A percentile compares a stretch with the other conserved stretches of the same genome.
Conservation (phyloP, 2,329 filamentous ascomycete species). For the Gremmenia infestans region DNA sequence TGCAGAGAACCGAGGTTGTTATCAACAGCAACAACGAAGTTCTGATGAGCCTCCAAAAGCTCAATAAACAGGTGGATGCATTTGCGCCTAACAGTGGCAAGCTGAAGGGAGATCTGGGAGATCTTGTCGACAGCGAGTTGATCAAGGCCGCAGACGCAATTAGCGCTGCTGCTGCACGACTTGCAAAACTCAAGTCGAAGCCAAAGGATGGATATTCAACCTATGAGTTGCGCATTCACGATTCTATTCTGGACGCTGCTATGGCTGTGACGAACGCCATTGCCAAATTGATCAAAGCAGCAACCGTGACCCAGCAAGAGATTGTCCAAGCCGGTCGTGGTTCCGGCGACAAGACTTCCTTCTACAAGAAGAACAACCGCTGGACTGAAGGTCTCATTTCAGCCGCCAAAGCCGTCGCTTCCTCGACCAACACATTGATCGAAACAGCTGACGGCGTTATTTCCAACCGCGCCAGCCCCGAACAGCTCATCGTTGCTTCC, state of each 20-base stretch:
- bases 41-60: conserved; percentile 84
- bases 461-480: conserved; percentile 83
- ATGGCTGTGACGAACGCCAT: conserved; percentile 93
- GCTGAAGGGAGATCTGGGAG: conserved; percentile 83
- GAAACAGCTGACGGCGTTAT: conserved; percentile 97
- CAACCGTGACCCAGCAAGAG: conserved; percentile 87
- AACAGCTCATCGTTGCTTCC: conserved; percentile 95
- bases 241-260: conserved; percentile 88
- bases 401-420: conserved; percentile 91
- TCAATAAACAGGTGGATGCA: conserved; percentile 88
- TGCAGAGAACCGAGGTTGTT: conserved; percentile 94
- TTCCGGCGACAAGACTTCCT: conserved; percentile 80
- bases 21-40: conserved; percentile 98
- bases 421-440: conserved; percentile 91
- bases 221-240: conserved; percentile 93
- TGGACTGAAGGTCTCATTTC: conserved; percentile 98
- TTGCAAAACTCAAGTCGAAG: conserved; percentile 92
- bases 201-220: conserved; percentile 93
- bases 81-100: conserved; percentile 87
- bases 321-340: conserved; percentile 92
- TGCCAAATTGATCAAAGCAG: conserved; percentile 88
- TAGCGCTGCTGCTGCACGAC: conserved; percentile 80
- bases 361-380: conserved; percentile 99
- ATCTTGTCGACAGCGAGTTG: conserved; percentile 87
- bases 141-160: conserved; percentile 94